Base-by-base conservation (phyloP, 2,329 filamentous ascomycete species). In the Xylaria sp. region DNA sequence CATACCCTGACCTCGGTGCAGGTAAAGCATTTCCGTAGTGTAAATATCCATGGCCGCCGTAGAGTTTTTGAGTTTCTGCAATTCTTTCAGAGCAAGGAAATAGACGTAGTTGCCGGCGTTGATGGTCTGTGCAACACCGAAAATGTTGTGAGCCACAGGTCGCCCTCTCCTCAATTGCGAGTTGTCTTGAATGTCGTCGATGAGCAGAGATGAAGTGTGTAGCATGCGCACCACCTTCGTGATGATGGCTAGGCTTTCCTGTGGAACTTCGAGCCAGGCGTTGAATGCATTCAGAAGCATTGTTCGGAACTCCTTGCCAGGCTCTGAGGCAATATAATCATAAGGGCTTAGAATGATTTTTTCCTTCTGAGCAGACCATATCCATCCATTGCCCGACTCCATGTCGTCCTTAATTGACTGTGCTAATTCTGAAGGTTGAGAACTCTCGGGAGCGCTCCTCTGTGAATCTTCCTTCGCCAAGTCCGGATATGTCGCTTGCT, bases 21-120 rank as follows among this genome's bases (percentile, higher is more conserved):
- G 87, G 77, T 96, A 94, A 68, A 94, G 81, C 51, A 97, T 85
- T 81, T 96, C 93, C 68, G 96, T 92, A 20, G 90, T 90, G 75
- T 92, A 97, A 60, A 94, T 90, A 67, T 84, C 81, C 68, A 95
- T 86, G 22, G 88, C 86, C 53, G 85, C 51, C 1, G 57, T 82
- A 1, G 89, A 87, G 76, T 92, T 93, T 67, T 85, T 82, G 55
- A 97, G 86, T 72, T 87, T 88, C 71, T 90, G 84, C 9, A 96
- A 82, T 78, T 95, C 92, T 72, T 91, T 87, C 54, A 96, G 84
- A 0, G 92, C 93, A 72, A 86, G 84, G 78, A 96, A 96, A 82
- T 96, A 96, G 65, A 95, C 88, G 80, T 96, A 96, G 80, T 96
- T 97, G 70, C 93, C 92, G 55, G 90, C 91, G 79, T 97, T 97